Base-by-base conservation (phyloP, 78 protist genomes). In the Polysphondylium violaceum region DNA sequence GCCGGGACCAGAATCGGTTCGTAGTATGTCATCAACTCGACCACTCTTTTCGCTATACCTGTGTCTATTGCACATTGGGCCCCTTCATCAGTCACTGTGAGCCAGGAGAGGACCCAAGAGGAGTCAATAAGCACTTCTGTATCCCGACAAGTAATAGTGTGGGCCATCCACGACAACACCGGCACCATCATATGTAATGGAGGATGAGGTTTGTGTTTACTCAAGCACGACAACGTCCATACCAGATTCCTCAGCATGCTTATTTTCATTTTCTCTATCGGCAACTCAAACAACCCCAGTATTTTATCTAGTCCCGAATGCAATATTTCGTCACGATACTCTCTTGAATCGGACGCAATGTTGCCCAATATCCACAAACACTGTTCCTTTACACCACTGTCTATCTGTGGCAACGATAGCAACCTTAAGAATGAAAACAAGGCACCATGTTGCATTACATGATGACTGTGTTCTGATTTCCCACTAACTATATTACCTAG, bases 281-380 rank as follows among this genome's bases (percentile, higher is more conserved):
- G n/a, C n/a, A n/a, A n/a, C n/a, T n/a, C n/a, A n/a, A n/a, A n/a
- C n/a, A n/a, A n/a, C n/a, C n/a, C n/a, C n/a, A n/a, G n/a, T n/a
- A n/a, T n/a, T n/a, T n/a, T n/a, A n/a, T n/a, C n/a, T n/a, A n/a
- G n/a, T n/a, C 75, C 79, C 0, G 7, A 33, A 11, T 17, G 21
- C 3, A 83, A 23, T 29, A 83, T 92, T 12, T 40, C 3, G 76
- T 98, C 98, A 33, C 99, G 96, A 76, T 75, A 88, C 38, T 44
- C 63, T 19, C 94, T 36, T 0, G 96, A 77, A 87, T 99, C 99
- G 50, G 99, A 99, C 1, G 99, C 99, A 56, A 99, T 98, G 98
- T 99, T 99, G 53, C 99, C 99, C 0, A 99, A 85, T 11, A 98
- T 99, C 99, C 99, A 99, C 3, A 97, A 92, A 50, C 98, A 93